phyloP scores from a whole-genome alignment of 1,139 yeast species.

The Tardiomyces blankii region DNA sequence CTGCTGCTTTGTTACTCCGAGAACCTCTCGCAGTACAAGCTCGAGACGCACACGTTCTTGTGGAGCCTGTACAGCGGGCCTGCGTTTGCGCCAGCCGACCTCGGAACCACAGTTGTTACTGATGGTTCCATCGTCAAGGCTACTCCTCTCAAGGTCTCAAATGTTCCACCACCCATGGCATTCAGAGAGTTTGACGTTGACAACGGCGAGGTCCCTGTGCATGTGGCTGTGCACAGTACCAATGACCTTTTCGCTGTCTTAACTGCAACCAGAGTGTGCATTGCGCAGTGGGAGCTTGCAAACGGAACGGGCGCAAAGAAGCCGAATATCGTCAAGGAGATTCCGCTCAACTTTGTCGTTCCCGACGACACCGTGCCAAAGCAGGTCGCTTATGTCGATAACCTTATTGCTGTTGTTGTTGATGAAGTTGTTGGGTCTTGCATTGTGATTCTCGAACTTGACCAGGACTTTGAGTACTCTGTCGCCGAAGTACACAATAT shows the following conservation, averaged over 20 bases:
- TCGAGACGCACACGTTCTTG: constrained; percentile 63
- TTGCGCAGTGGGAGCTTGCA: background rate
- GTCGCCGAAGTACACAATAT: constrained; percentile 6
- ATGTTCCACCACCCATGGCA: constrained; percentile 91
- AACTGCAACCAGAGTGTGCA: background rate
- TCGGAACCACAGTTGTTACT: constrained; percentile 69
- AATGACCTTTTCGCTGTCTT: constrained; percentile 47
- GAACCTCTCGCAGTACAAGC: constrained; percentile 30
- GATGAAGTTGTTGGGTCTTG: constrained; percentile 31
- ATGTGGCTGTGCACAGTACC: constrained; percentile 52
- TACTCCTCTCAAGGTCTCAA: constrained; percentile 78
- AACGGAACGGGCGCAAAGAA: background rate
- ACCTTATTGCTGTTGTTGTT: constrained; percentile 43
- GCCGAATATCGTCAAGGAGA: background rate
- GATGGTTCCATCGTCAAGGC: constrained; percentile 68
- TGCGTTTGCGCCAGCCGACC: constrained; percentile 51
- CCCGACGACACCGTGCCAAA: constrained; percentile 24
- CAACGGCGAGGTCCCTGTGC: constrained; percentile 36
- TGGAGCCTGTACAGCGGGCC: constrained; percentile 60
- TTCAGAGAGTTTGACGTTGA: constrained; percentile 49
- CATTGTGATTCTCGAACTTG: constrained; percentile 8
- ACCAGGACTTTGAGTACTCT: constrained; percentile 1
- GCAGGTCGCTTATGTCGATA: constrained; percentile 50
- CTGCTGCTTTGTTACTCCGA: constrained; percentile 35
- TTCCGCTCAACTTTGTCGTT: background rate